Base-by-base conservation (phyloP, 2,329 filamentous ascomycete genomes). In the Pyricularia grisea region DNA sequence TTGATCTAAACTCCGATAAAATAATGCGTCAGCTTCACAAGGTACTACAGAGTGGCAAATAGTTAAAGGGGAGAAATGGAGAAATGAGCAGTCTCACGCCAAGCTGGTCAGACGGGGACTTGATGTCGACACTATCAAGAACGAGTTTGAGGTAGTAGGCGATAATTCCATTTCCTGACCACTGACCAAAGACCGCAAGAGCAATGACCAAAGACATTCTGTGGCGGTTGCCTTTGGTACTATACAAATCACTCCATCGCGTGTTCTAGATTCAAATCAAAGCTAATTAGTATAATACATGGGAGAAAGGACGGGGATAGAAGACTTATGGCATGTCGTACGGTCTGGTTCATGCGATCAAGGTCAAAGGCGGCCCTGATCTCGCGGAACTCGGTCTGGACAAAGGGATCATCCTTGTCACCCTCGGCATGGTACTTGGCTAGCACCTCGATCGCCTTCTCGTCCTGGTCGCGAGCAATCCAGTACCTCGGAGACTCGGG, bases 161-260 rank as follows among this genome's bases (percentile, higher is more conserved):
- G 5, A 81, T 78, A 11, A 81, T 79, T 36, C 81, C 81, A 72
- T 82, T 82, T 3, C 81, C 81, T 7, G 74, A 76, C 79, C 80
- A 82, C 72, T 84, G 82, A 0, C 82, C 82, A 69, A 87, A 84
- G 74, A 86, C 85, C 0, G 81, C 78, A 81, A 86, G 85, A 17
- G 77, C 78, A 31, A 85, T 76, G 2, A 85, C 81, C 75, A 85
- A 81, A 73, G 80, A 80, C 3, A 84, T 78, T 27, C 84, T 77
- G 73, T 85, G 85, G 20, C 81, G 78, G 36, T 80, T 79, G 50
- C 80, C 81, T 20, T 76, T 77, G 6, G 80, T 83, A 74, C 84
- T 82, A 74, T 81, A 78, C 23, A 87, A 77, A 71, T 85, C 84
- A 10, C 83, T 83, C 85, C 85, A 88, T 81, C 83, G 88, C 2